A percentile compares a stretch with the other conserved stretches of the same genome.
Conservation (phyloP, 768 basidiomycete genomes). For the Tephrocybe rancida region DNA sequence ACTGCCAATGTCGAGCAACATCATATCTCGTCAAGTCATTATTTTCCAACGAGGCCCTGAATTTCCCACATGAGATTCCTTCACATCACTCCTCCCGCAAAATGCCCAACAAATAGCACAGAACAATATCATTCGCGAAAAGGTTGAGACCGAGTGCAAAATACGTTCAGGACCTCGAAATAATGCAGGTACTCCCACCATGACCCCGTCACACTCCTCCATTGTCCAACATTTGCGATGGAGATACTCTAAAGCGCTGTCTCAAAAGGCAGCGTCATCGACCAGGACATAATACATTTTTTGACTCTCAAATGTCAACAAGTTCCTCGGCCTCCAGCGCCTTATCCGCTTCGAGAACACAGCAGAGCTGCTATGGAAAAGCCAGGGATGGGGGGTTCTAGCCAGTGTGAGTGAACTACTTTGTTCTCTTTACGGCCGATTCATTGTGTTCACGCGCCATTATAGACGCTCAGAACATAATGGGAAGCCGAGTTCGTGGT, state of each 20-base stretch:
- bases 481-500: constrained; percentile 96
- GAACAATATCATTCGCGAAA: constrained; percentile 82
- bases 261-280: constrained; percentile 83
- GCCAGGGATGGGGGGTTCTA: constrained; percentile 91
- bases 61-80: constrained; percentile 49
- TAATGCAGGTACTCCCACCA: constrained; percentile 80
- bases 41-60: constrained; percentile 61
- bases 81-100: constrained; percentile 45
- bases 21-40: constrained; percentile 59
- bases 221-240: constrained; percentile 33
- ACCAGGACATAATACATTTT: constrained; percentile 93
- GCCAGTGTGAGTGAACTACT: constrained; percentile 67
- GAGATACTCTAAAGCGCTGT: constrained; percentile 90
- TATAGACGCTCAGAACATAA: constrained; percentile 40
- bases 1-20: constrained; percentile 77
- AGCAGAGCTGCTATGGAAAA: constrained; percentile 78
- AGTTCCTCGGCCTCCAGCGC: constrained; percentile 95
- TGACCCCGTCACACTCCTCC: constrained; percentile 6
- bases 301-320: constrained; percentile 95
- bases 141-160: constrained; percentile 95
- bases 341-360: constrained; percentile 88
- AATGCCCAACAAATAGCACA: constrained; percentile 68
- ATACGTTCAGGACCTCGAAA: constrained; percentile 95
- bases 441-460: constrained; percentile 39
- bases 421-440: constrained; percentile 40